Evolutionary conservation across 139 green algal genomes (phyloP).

Genomic region (Picochlorum sp.): DNA sequence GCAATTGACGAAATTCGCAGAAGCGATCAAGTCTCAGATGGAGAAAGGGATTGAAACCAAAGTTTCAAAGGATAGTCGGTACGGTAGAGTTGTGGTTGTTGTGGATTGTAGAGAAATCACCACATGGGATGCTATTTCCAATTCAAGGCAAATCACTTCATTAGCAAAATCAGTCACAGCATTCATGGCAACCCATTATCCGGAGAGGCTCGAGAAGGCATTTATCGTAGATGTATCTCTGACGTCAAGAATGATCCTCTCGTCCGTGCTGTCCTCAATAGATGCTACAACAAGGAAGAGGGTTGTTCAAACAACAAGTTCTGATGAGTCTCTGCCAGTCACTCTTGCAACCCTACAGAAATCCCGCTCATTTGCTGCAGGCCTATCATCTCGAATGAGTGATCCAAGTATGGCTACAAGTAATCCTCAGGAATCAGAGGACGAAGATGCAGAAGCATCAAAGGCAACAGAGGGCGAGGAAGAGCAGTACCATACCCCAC

Average conservation of each 20-base stretch:
- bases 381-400: background rate
- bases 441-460: background rate
- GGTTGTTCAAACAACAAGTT: slow-evolving; percentile 14
- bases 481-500: background rate
- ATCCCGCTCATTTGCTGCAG: slow-evolving; percentile 3
- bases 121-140: slow-evolving; percentile 14
- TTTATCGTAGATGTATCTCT: slow-evolving; percentile 36
- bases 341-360: slow-evolving; percentile 23
- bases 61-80: background rate
- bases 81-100: slow-evolving; percentile 22
- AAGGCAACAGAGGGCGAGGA: background rate
- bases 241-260: slow-evolving; percentile 25
- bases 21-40: slow-evolving; percentile 27
- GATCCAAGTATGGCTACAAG: slow-evolving; percentile 3
- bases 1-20: slow-evolving; percentile 10
- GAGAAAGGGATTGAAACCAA: background rate
- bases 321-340: slow-evolving; percentile 12
- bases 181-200: slow-evolving; percentile 30
- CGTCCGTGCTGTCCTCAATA: slow-evolving; percentile 19
- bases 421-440: background rate
- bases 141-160: slow-evolving; percentile 22
- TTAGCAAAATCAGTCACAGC: slow-evolving; percentile 25
- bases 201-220: slow-evolving; percentile 29
- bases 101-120: slow-evolving; percentile 23
- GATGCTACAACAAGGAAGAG: slow-evolving; percentile 22